Base-by-base conservation (phyloP, 148 eudicot genomes). In the Cornus controversa region DNA sequence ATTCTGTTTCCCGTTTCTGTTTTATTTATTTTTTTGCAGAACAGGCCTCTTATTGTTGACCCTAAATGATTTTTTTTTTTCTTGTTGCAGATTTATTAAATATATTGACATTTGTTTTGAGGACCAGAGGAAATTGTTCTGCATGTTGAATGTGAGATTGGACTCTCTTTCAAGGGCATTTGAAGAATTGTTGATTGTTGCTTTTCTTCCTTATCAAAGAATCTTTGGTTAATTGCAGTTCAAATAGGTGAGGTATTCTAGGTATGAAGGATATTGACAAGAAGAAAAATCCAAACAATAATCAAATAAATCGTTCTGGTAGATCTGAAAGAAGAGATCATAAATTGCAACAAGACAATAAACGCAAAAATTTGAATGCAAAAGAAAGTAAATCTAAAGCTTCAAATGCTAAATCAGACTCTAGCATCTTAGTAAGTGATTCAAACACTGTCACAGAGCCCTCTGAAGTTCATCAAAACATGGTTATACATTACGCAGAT, bases 241-340 rank as follows among this genome's bases (percentile, higher is more conserved):
- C 72, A 62, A 70, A 76, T 69, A 60, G 74, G 69, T 67, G 69
- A 58, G 26, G 16, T 45, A 73, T 75, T 65, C 75, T 50, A 31
- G 85, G 81, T 74, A 92, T 94, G 94, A 89, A 89, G 84, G 92
- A 92, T 70, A 67, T 63, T 25, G 98, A 87, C 57, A 89, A 77
- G 86, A 87, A 88, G 81, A 90, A 80, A 78, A 83, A 66, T 75
- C 86, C 85, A 75, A 89, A 80, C 69, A 89, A 76, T 82, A 80
- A 77, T 77, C 91, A 86, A 79, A 78, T 78, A 64, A 88, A 84
- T 71, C 86, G 79, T 40, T 65, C 91, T 28, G 85, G 77, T 81
- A 88, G 86, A 80, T 76, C 90, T 14, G 84, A 84, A 22, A 86
- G 83, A 74, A 84, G 88, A 77, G 93, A 86, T 67, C 80, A 72